Evolutionary conservation across 768 basidiomycete genomes (phyloP), one percentile per base, ranked within the genome.

Genomic region (Tricholomella constricta): DNA sequence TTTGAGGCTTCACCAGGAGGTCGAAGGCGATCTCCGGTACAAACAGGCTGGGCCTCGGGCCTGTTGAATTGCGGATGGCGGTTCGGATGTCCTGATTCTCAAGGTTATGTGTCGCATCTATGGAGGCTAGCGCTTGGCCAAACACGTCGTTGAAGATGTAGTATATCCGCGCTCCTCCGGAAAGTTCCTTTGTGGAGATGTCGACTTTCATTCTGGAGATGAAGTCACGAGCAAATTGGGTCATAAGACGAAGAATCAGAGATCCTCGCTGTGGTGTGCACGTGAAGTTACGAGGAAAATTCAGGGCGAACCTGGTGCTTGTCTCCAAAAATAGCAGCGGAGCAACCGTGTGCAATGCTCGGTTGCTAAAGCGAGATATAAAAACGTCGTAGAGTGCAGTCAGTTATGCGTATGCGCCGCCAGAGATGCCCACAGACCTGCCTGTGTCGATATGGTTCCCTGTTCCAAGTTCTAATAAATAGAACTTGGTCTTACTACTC

Each of bases 91-190:
- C 97, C 61, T 91, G 89, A 54, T 90, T 86, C 53, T 94, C 94
- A 49, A 99, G 78, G 65, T 95, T 95, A 43, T 85, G 80, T 12
- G 94, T 93, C 1, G 97, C 87, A 65, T 98, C 90, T 63, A 99
- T 92, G 6, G 83, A 88, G 50, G 85, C 82, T 6, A 99, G 83
- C 1, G 96, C 97, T 46, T 89, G 80, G 1, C 97, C 97, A 65
- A 98, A 99, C 48, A 98, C 84, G 64, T 98, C 97, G 67, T 98
- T 94, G 82, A 99, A 99, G 68, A 99, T 98, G 75, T 98, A 98
- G 72, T 98, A 98, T 72, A 99, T 94, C 48, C 97, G 84, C 20
- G 97, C 97, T 41, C 97, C 97, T 36, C 97, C 97, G 6, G 91
- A 98, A 14, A 99, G 85, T 68, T 99, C 97, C 68, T 99, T 99